Base-by-base conservation (phyloP, 805 yeast species). In the Scheffersomyces stipitis region DNA sequence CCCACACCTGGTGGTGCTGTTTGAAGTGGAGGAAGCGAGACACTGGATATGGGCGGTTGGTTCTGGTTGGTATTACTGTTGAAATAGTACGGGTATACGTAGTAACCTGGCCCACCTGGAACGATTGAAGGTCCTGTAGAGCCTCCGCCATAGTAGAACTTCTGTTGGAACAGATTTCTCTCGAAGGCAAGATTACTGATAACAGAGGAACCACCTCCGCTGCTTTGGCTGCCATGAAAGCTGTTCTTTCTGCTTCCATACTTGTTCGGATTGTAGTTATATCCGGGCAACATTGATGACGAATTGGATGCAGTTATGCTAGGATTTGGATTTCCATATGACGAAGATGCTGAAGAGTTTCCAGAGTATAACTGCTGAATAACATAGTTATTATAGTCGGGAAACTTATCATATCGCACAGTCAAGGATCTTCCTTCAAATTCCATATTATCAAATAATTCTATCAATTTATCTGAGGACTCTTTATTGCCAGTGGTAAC, bases 401-500 rank as follows among this genome's bases (percentile, higher is more conserved):
- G 81, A 40, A 64, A 73, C 43, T 70, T 68, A 49, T 82, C 87
- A 49, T 64, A 78, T 16, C 87, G 56, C 2, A 82, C 87, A 3
- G 82, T 78, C 20, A 82, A 58, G 5, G 66, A 60, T 27, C 89
- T 61, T 0, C 86, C 86, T 50, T 77, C 75, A 48, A 80, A 83
- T n/a, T 54, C 64, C 2, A 53, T 48, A 9, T 76, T 76, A 50
- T 82, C 75, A 46, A 81, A 76, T 28, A 53, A 38, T 17, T 64
- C 58, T 30, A 82, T 80, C 12, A 80, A 67, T 28, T 62, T 61
- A 3, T 62, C 61, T 3, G 84, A 76, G 24, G 75, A 76, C 6
- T 57, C 64, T 22, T 63, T 67, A 26, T 67, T 55, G 1, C 65
- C 65, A 16, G 78, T 80, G 3, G 73, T 66, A 1, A 79, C 85